Evolutionary conservation across 768 basidiomycete species (phyloP).

Genomic region (Kwoniella heveanensis): DNA sequence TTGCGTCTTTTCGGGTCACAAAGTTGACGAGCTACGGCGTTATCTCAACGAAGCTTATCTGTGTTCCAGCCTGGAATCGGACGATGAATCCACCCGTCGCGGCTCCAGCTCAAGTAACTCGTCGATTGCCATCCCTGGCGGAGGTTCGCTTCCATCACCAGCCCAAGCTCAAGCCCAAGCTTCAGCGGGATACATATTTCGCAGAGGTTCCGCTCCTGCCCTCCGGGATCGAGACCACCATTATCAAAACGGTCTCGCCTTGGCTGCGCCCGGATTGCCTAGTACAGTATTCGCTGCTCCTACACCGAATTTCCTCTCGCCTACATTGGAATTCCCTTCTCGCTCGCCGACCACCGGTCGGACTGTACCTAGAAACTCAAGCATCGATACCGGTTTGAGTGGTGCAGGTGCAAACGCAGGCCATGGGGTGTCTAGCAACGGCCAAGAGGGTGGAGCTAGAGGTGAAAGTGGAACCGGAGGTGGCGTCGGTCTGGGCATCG

Average conservation of each 20-base stretch:
- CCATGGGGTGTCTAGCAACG: background rate
- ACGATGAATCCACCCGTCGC: constrained; percentile 34
- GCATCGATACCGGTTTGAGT: background rate
- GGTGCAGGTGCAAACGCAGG: background rate
- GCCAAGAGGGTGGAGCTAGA: no score
- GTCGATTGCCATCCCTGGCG: constrained; percentile 33
- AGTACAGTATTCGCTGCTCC: constrained; percentile 15
- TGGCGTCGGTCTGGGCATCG: background rate
- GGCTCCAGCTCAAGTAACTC: constrained; percentile 35
- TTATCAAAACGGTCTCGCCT: background rate
- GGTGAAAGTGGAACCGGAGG: no score
- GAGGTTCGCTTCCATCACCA: constrained; percentile 10
- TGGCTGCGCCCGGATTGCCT: constrained; percentile 18
- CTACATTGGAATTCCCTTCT: background rate
- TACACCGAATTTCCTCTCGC: constrained; percentile 24
- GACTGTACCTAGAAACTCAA: background rate
- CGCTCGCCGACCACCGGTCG: background rate
- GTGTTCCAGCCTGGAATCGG: constrained; percentile 15
- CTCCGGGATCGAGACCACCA: constrained; percentile 4
- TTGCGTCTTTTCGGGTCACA: constrained; percentile 94
- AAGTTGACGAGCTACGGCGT: constrained; percentile 76
- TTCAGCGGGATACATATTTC: background rate
- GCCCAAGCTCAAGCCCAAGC: background rate
- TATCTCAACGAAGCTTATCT: constrained; percentile 61
- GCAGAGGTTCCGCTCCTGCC: constrained; percentile 17